phyloP scores from a whole-genome alignment of 345 rosid species.

The Cardiospermum halicacabum region DNA sequence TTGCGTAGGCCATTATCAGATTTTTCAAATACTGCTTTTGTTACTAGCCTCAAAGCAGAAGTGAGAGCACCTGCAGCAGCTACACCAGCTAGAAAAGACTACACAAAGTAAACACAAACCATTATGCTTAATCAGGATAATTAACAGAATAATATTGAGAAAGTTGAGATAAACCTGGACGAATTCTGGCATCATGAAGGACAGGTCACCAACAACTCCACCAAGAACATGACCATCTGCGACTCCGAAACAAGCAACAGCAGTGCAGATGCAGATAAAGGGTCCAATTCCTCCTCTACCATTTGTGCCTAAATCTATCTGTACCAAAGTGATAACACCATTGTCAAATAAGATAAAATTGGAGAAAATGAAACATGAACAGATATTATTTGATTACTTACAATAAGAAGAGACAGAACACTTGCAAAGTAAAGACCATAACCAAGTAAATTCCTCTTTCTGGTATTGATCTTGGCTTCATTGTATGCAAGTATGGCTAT shows the following conservation, averaged over 20 bases:
- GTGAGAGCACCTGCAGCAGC: background rate
- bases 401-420: constrained; percentile 63
- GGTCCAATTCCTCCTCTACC: constrained; percentile 71
- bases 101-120: background rate
- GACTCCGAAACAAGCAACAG: constrained; percentile 58
- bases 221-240: constrained; percentile 87
- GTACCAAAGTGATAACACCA: constrained; percentile 5
- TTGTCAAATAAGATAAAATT: background rate
- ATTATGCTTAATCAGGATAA: no score
- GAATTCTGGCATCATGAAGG: constrained; percentile 84
- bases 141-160: no score
- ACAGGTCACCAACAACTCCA: constrained; percentile 83
- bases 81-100: background rate
- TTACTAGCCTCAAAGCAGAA: constrained; percentile 62
- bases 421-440: constrained; percentile 53
- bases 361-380: background rate
- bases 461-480: constrained; percentile 64
- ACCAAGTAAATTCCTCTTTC: constrained; percentile 62
- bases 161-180: constrained; percentile 46
- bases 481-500: constrained; percentile 56
- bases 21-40: constrained; percentile 57
- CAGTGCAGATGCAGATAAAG: constrained; percentile 49
- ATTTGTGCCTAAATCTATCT: constrained; percentile 67
- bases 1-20: constrained; percentile 37
- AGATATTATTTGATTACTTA: constrained; percentile 34